Conservation (phyloP, 179 eudicot genomes). For the Pouteria campechiana region DNA sequence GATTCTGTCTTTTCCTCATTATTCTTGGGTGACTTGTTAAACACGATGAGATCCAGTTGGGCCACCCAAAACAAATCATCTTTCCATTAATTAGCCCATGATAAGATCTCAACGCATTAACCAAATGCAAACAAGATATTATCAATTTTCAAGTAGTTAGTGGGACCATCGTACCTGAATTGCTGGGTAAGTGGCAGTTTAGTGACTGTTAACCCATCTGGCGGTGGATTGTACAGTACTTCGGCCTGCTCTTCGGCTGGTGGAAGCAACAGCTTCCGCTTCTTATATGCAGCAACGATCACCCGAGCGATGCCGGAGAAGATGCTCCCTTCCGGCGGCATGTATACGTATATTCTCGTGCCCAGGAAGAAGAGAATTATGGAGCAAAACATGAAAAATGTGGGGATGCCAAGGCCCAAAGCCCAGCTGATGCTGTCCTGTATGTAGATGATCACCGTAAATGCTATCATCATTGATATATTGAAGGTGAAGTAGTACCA, state of each 20-base stretch:
- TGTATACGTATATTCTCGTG: slow-evolving; percentile 27
- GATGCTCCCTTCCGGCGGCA: slow-evolving; percentile 47
- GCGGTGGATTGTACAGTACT: slow-evolving; percentile 32
- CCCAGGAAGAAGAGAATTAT: slow-evolving; percentile 52
- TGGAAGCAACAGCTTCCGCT: slow-evolving; percentile 25
- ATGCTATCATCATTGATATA: slow-evolving; percentile 31
- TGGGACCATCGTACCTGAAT: slow-evolving; percentile 22
- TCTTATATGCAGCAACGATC: slow-evolving; percentile 39
- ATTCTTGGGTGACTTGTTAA: too few relatives aligned
- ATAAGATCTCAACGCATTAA: too few relatives aligned
- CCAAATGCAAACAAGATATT: too few relatives aligned
- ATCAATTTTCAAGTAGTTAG: not conserved
- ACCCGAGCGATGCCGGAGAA: slow-evolving; percentile 45
- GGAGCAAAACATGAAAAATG: slow-evolving; percentile 40
- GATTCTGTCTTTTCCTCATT: too few relatives aligned
- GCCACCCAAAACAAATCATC: too few relatives aligned
- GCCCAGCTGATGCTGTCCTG: slow-evolving; percentile 61
- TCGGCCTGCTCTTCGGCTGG: slow-evolving; percentile 5
- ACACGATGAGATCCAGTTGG: too few relatives aligned
- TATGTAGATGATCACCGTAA: slow-evolving; percentile 52
- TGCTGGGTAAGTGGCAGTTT: slow-evolving; percentile 40
- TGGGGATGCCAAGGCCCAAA: slow-evolving; percentile 50
- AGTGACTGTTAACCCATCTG: slow-evolving; percentile 9
- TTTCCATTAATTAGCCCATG: too few relatives aligned
- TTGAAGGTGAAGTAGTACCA: slow-evolving; percentile 72